Evolutionary conservation across 306 rosid species (phyloP).

Genomic region (Herpetospermum pedunculosum): DNA sequence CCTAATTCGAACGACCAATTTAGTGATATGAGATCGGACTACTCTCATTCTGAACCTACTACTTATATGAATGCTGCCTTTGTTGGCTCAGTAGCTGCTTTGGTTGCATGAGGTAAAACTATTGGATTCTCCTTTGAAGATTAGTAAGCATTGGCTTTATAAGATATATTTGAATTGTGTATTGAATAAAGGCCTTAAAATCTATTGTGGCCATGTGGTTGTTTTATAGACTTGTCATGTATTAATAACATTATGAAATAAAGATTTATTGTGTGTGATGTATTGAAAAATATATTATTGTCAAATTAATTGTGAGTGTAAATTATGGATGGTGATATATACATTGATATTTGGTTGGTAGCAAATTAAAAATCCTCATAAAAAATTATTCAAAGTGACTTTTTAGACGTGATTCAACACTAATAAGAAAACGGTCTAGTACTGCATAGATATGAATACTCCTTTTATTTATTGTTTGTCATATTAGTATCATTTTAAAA

Average conservation of each 20-base stretch:
- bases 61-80: slow-evolving; percentile 78
- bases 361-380: too few species aligned
- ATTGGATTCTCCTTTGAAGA: neutral
- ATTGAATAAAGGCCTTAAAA: neutral
- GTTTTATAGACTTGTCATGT: neutral
- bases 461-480: too few species aligned
- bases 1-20: slow-evolving; percentile 54
- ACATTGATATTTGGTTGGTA: neutral
- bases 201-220: neutral
- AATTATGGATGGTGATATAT: neutral
- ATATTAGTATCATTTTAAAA: too few species aligned
- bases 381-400: too few species aligned
- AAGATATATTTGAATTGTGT: neutral
- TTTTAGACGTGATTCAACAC: too few species aligned
- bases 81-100: slow-evolving; percentile 57
- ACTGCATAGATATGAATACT: too few species aligned
- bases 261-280: neutral
- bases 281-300: neutral
- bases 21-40: slow-evolving; percentile 54
- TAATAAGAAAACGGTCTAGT: too few species aligned
- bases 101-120: slow-evolving; percentile 16
- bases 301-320: neutral
- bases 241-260: neutral
- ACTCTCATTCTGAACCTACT: slow-evolving; percentile 62
- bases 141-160: neutral